These are phyloP conservation scores for Tulasnella calospora DNA, from an alignment of 768 basidiomycete genomes.

Conservation along the genomic window DNA sequence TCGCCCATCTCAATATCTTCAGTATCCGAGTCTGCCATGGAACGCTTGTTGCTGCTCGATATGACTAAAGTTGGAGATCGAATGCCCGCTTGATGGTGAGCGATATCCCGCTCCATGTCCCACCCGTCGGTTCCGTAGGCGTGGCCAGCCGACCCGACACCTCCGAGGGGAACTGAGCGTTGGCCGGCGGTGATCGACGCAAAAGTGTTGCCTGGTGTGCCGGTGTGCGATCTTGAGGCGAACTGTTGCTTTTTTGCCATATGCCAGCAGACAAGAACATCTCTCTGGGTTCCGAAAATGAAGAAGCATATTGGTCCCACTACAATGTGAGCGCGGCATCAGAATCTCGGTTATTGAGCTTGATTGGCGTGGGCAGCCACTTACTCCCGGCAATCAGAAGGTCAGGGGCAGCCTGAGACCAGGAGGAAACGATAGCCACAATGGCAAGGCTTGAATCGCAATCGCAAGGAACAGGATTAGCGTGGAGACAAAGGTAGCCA, in stretches of 20 bases:
- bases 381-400: conserved; percentile 15
- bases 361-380: not conserved
- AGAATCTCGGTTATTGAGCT: not conserved
- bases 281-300: conserved; percentile 14
- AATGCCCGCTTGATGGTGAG: not conserved
- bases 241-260: not conserved
- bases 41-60: not conserved
- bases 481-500: not conserved
- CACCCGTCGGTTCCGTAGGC: not conserved
- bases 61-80: not conserved
- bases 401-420: conserved; percentile 11
- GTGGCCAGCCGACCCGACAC: not conserved
- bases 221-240: not conserved
- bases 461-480: not conserved
- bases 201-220: not conserved
- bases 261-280: conserved; percentile 8
- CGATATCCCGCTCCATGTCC: not conserved
- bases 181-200: not conserved
- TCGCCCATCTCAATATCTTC: not conserved
- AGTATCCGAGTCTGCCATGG: not conserved
- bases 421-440: not conserved
- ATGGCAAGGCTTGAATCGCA: not conserved
- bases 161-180: not conserved
- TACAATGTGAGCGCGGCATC: not conserved
- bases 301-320: not conserved